Conservation (phyloP, 2,329 filamentous ascomycete species). For the Ceratocystis destructans region DNA sequence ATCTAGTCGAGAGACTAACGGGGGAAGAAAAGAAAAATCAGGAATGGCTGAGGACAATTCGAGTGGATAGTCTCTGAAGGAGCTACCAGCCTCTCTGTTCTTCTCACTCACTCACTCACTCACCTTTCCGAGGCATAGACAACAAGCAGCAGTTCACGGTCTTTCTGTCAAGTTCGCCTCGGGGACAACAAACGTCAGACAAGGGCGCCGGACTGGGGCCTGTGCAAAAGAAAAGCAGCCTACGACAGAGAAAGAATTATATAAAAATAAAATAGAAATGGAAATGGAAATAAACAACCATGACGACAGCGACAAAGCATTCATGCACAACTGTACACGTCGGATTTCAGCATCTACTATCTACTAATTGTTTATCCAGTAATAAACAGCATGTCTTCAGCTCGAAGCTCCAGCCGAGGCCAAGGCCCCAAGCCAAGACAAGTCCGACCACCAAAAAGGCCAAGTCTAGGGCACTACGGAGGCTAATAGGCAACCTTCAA, state of each 20-base stretch:
- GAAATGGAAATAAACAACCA: not conserved
- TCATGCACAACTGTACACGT: not conserved
- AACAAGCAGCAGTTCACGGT: slow-evolving; percentile 3
- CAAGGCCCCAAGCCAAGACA: not conserved
- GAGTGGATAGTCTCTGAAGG: too few species aligned
- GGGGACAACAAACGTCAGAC: slow-evolving; percentile 2
- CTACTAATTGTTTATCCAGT: slow-evolving; percentile 6
- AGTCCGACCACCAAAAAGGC: not conserved
- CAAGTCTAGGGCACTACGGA: not conserved
- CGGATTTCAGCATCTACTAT: not conserved
- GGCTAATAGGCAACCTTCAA: not conserved
- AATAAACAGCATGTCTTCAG: not conserved
- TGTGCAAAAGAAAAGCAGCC: not conserved
- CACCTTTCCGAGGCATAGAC: not conserved
- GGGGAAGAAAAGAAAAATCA: not conserved
- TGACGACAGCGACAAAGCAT: not conserved
- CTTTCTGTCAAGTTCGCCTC: slow-evolving; percentile 7
- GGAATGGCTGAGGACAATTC: not conserved
- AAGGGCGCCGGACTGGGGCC: not conserved
- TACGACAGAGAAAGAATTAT: not conserved
- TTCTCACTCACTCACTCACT: not conserved
- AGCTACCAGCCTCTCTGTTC: not conserved
- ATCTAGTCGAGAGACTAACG: not conserved
- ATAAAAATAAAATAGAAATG: not conserved
- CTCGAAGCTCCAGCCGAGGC: not conserved